Percentiles rank a stretch among this genome's conserved stretches.
Evolutionary conservation across 768 basidiomycete genomes (phyloP).

Genomic region (Termitomyces sp.): DNA sequence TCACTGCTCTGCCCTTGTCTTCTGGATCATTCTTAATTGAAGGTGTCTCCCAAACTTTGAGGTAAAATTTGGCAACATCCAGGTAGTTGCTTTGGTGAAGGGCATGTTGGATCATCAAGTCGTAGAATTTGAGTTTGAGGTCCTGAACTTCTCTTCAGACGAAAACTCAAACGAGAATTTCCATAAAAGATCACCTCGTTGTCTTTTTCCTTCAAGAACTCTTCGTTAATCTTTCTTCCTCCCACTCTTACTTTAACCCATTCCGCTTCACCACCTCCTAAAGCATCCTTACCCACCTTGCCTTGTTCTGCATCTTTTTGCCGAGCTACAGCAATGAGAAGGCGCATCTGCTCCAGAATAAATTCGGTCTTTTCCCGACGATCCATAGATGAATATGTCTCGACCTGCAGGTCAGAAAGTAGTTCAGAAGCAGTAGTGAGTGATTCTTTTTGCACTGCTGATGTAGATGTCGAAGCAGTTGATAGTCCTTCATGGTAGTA

Average conservation of each 20-base stretch:
- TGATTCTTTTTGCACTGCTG: constrained; percentile 54
- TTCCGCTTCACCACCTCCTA: constrained; percentile 76
- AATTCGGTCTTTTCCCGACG: constrained; percentile 97
- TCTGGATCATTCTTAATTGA: constrained; percentile 81
- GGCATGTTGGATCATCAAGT: constrained; percentile 94
- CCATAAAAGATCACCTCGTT: constrained; percentile 60
- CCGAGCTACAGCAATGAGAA: constrained; percentile 73
- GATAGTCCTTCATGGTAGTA: constrained; percentile 77
- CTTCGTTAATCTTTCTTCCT: constrained; percentile 89
- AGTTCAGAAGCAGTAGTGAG: constrained; percentile 87
- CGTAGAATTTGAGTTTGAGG: constrained; percentile 93
- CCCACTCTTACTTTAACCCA: constrained; percentile 93
- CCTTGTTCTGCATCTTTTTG: constrained; percentile 67
- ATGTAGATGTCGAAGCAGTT: constrained; percentile 33
- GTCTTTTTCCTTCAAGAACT: constrained; percentile 81
- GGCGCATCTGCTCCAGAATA: constrained; percentile 94
- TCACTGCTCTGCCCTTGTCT: constrained; percentile 62
- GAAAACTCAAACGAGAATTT: neutral
- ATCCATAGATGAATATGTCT: constrained; percentile 99
- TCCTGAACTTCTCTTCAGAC: constrained; percentile 44
- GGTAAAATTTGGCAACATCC: constrained; percentile 91
- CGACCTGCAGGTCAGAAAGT: constrained; percentile 92
- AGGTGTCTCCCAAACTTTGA: constrained; percentile 97
- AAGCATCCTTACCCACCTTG: constrained; percentile 54
- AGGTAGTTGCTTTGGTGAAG: constrained; percentile 81